These are phyloP conservation scores for Berberis thunbergii DNA, from an alignment of 164 flowering plant species.

Conservation along the genomic window DNA sequence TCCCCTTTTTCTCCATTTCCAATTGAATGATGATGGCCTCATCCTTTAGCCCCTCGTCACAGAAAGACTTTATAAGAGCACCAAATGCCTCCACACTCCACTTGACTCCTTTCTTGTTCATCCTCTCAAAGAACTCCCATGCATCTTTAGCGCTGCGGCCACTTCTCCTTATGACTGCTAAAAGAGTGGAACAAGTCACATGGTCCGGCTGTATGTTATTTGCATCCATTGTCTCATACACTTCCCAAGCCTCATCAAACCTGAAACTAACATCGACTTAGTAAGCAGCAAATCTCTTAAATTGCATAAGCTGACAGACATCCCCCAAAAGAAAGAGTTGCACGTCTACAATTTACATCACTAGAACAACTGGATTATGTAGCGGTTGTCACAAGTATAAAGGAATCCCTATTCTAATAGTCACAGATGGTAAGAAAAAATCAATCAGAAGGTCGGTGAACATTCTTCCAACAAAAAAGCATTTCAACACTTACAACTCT, in stretches of 20 bases:
- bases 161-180: constrained; percentile 68
- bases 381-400: too few species aligned
- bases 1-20: constrained; percentile 86
- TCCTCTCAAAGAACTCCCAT: constrained; percentile 78
- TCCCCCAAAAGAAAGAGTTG: background rate
- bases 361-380: too few species aligned
- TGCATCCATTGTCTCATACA: constrained; percentile 55
- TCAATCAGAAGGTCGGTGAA: too few species aligned
- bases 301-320: background rate
- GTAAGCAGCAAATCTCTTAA: background rate
- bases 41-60: constrained; percentile 78
- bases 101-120: constrained; percentile 65
- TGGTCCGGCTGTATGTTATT: constrained; percentile 65
- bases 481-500: too few species aligned
- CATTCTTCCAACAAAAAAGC: too few species aligned
- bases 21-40: constrained; percentile 80
- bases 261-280: constrained; percentile 24
- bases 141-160: constrained; percentile 79
- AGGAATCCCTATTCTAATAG: too few species aligned
- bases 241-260: constrained; percentile 72
- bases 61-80: constrained; percentile 80
- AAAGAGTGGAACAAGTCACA: constrained; percentile 70
- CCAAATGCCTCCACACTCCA: constrained; percentile 75
- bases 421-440: too few species aligned
- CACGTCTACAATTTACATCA: background rate